Evolutionary conservation across 2,329 filamentous ascomycete species (phyloP), one percentile per base, ranked within the genome.

Genomic region (Arthrinium puccinioides): DNA sequence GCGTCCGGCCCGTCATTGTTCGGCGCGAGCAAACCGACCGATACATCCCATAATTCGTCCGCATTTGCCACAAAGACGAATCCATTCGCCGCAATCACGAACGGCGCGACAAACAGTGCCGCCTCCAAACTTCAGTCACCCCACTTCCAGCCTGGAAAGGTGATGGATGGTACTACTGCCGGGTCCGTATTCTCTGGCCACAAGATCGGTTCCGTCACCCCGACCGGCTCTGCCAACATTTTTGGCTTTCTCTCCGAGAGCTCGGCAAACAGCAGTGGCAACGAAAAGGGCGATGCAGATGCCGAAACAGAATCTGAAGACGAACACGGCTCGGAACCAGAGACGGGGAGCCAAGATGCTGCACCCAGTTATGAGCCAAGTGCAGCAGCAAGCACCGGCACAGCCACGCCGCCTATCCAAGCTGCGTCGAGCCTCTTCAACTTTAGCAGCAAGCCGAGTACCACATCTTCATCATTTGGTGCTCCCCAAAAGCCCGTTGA

Each of bases 191-290:
- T 57, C 14, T 43, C 45, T 1, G 36, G 30, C 6, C 49, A 53
- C 21, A 51, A 55, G 39, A 29, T 48, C 34, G 50, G 43, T 9
- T 46, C 48, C n/a, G 40, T 41, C 8, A 49, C 52, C 20, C 9
- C 31, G 15, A 38, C 53, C 18, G 53, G 46, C 13, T 49, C 55
- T 28, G 48, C 56, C 31, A 79, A 80, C 49, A 77, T 79, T 34
- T 82, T 82, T 49, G 69, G 68, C 18, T 72, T 79, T 46, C 63
- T 80, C 7, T 79, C 75, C 2, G 73, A 76, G 21, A 74, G 72
- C 46, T 73, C 71, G 11, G 61, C 67, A 27, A 73, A 72, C 53
- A 74, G 68, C 35, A 77, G 74, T 44, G 69, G 68, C 1, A 62
- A 65, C 24, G 65, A 66, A 40, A 59, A 65, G 27, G 64, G 54